Percentiles rank a stretch among this genome's conserved stretches.
Evolutionary conservation across 2,329 filamentous ascomycete species (phyloP).

Genomic region (Colletotrichum sp.): DNA sequence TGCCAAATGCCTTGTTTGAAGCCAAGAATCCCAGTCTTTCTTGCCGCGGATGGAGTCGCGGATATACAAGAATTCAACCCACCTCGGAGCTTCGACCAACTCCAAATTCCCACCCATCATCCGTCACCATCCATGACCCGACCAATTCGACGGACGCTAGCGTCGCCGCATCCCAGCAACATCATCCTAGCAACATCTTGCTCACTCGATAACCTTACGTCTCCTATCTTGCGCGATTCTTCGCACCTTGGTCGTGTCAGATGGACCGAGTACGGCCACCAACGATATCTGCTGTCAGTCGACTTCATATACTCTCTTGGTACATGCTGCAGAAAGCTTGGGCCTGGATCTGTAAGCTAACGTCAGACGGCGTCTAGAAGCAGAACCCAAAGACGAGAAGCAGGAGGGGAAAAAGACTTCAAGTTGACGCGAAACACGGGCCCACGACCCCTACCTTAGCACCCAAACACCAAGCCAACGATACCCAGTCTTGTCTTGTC

Average conservation of each 20-base stretch:
- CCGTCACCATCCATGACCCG: not conserved
- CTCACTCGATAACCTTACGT: not conserved
- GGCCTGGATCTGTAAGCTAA: not conserved
- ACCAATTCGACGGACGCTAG: not conserved
- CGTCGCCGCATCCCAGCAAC: not conserved
- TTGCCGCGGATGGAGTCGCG: slow-evolving; percentile 15
- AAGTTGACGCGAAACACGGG: slow-evolving; percentile 11
- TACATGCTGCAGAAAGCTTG: not conserved
- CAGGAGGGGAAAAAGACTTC: not conserved
- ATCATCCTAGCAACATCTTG: not conserved
- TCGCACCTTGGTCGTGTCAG: not conserved
- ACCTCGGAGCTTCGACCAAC: not conserved
- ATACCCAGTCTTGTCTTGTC: not conserved
- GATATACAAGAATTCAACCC: slow-evolving; percentile 6
- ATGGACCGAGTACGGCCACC: not conserved
- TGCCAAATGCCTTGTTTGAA: not conserved
- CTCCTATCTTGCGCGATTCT: not conserved
- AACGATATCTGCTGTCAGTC: not conserved
- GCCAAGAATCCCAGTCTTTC: not conserved
- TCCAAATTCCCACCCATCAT: not conserved
- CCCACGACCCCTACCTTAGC: slow-evolving; percentile 4
- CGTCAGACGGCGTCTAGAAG: slow-evolving; percentile 1
- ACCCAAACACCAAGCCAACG: not conserved
- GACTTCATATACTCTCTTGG: not conserved
- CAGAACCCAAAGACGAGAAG: not conserved